Conservation (phyloP, 768 basidiomycete genomes). For the Leccinum variicolor region DNA sequence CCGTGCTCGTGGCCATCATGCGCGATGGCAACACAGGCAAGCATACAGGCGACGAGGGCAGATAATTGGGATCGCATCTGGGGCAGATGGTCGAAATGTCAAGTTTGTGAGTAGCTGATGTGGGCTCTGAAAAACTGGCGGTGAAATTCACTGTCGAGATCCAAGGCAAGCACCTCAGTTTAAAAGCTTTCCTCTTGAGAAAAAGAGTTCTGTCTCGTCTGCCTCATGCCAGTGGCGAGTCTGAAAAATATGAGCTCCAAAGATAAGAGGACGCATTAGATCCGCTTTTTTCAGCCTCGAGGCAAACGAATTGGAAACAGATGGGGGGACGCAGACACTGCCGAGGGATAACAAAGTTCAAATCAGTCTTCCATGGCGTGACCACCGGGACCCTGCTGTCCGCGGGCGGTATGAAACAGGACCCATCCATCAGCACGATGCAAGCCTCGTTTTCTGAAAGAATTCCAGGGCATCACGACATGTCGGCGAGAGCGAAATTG, state of each 20-base stretch:
- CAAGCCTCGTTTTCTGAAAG: slow-evolving; percentile 22
- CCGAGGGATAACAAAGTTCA: slow-evolving; percentile 9
- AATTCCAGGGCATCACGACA: not conserved
- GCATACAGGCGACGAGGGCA: slow-evolving; percentile 24
- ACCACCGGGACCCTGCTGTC: too few relatives aligned
- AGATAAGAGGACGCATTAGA: slow-evolving; percentile 12
- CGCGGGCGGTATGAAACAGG: not conserved
- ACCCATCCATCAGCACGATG: slow-evolving; percentile 26
- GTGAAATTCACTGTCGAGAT: not conserved
- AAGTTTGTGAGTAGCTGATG: not conserved
- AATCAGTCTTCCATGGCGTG: not conserved
- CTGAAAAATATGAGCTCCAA: slow-evolving; percentile 13
- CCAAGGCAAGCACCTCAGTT: slow-evolving; percentile 1
- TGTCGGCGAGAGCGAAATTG: not conserved
- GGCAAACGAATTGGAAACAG: slow-evolving; percentile 25
- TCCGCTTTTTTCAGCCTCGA: slow-evolving; percentile 47
- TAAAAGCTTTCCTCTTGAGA: slow-evolving; percentile 28
- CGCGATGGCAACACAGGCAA: slow-evolving; percentile 28
- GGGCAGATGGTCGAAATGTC: not conserved
- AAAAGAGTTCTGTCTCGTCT: slow-evolving; percentile 12
- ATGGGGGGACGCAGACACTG: not conserved
- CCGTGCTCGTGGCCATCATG: slow-evolving; percentile 42
- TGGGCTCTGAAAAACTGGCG: not conserved
- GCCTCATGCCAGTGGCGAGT: slow-evolving; percentile 18
- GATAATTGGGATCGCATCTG: slow-evolving; percentile 24